Base-by-base conservation (phyloP, 83 land plant species). In the Picea abies region DNA sequence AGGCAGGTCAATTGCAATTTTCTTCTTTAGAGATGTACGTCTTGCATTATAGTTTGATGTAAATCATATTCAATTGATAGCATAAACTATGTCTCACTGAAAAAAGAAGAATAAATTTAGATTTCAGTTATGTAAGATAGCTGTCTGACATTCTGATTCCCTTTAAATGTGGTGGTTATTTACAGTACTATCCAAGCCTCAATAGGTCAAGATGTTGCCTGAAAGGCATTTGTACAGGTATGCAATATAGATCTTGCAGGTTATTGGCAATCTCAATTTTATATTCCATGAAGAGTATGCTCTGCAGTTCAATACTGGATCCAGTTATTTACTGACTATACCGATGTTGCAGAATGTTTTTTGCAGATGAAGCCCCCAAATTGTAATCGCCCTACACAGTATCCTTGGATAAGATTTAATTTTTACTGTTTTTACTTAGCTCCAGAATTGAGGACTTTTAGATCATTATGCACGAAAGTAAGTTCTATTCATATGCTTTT, bases 161-260 rank as follows among this genome's bases (percentile, higher is more conserved):
- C 23, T 14, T 44, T 75, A 17, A 5, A n/a, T 75, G 49, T 75
- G 78, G n/a, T 75, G 78, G 16, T 12, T 56, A 56, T 60, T 79
- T 81, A 44, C 85, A 95, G 99, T 90, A 90, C 73, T 96, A 96
- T 91, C 99, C 99, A 60, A 96, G 96, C 79, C 94, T 96, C 76
- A 96, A 96, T 76, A 84, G 99, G 29, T 96, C 97, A 84, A 96
- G 91, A 86, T 96, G 99, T 79, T 96, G 99, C 87, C 85, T 86
- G 85, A 96, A 96, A 91, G 92, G 99, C 86, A 96, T 96, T 52
- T 96, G 99, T 79, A 96, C 99, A 89, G 99, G 99, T 96, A 83
- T 63, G 35, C 14, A 41, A 16, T 82, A 71, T 71, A 67, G 47
- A 79, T 56, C 63, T 44, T 56, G 83, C 29, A 82, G 81, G 22